These are phyloP conservation scores for Cutaneotrichosporon cyanovorans DNA, from an alignment of 1,284 basidiomycete genomes.

Conservation along the genomic window DNA sequence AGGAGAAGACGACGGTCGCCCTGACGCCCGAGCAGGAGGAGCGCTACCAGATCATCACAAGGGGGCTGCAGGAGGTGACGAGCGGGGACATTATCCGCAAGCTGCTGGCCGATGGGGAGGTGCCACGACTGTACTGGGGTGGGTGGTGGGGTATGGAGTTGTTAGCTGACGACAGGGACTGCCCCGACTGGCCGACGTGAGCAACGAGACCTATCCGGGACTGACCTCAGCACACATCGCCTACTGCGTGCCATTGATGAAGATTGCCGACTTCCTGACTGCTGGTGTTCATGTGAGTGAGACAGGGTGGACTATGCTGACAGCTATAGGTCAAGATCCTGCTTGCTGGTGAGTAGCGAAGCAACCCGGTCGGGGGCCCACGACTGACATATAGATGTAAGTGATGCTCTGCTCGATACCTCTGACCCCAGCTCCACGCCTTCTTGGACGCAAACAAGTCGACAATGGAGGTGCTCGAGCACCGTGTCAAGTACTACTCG, in stretches of 20 bases:
- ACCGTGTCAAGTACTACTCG: conserved; percentile 88
- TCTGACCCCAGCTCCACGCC: conserved; percentile 71
- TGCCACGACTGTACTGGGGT: conserved; percentile 86
- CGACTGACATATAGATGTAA: neutral
- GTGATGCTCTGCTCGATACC: conserved; percentile 10
- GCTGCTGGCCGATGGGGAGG: conserved; percentile 68
- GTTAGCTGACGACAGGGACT: conserved; percentile 55
- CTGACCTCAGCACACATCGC: conserved; percentile 74
- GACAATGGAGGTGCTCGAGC: conserved; percentile 81
- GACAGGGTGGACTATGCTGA: neutral
- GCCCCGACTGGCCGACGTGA: conserved; percentile 89
- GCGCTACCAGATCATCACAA: conserved; percentile 77
- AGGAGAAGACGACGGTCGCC: conserved; percentile 21
- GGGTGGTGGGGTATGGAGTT: conserved; percentile 36
- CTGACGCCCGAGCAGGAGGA: conserved; percentile 48
- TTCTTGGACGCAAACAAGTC: conserved; percentile 98
- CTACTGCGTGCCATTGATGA: conserved; percentile 90
- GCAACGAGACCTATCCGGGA: conserved; percentile 35
- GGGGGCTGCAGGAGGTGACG: conserved; percentile 80
- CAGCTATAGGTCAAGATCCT: conserved; percentile 71
- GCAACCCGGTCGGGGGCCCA: no score
- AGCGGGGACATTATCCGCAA: conserved; percentile 75
- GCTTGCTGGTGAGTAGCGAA: conserved; percentile 60
- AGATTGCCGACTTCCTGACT: conserved; percentile 92
- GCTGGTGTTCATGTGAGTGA: conserved; percentile 69